Percentiles rank a stretch among this genome's conserved stretches.
These are phyloP conservation scores for Rhodotorula sp. DNA, from an alignment of 1,284 basidiomycete species.

Conservation along the genomic window DNA sequence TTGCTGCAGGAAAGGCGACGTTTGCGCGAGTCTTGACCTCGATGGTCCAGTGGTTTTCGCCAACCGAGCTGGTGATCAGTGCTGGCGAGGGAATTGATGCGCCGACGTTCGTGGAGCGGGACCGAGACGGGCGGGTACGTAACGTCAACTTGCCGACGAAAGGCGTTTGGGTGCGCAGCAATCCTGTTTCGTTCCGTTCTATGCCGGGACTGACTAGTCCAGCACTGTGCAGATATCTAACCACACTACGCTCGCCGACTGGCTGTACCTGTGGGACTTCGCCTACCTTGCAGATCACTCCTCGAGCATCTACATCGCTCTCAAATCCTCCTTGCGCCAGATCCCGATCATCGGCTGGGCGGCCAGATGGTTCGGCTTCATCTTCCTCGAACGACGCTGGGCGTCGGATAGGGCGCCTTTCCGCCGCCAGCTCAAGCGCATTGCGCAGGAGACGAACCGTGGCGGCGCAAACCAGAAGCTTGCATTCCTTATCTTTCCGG, in stretches of 20 bases:
- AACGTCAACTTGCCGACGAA: slow-evolving; percentile 70
- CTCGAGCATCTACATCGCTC: slow-evolving; percentile 74
- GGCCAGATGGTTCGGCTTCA: slow-evolving; percentile 88
- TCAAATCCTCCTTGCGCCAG: slow-evolving; percentile 85
- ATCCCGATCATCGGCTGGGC: slow-evolving; percentile 79
- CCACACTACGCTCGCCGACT: slow-evolving; percentile 38
- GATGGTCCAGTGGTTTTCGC: slow-evolving; percentile 15
- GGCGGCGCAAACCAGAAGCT: slow-evolving; percentile 13
- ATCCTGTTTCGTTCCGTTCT: slow-evolving; percentile 65
- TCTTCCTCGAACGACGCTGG: slow-evolving; percentile 61
- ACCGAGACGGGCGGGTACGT: slow-evolving; percentile 57
- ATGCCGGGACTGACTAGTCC: slow-evolving; percentile 56
- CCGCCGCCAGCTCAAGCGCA: slow-evolving; percentile 18
- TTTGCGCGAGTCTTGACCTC: slow-evolving; percentile 23
- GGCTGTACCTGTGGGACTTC: slow-evolving; percentile 39
- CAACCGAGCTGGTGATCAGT: slow-evolving; percentile 29
- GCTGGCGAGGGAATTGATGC: slow-evolving; percentile 52
- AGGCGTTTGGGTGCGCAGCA: slow-evolving; percentile 50
- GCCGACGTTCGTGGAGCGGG: slow-evolving; percentile 53
- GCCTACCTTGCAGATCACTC: slow-evolving; percentile 38
- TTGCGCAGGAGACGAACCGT: neutral
- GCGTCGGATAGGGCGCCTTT: slow-evolving; percentile 18
- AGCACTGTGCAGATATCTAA: slow-evolving; percentile 23
- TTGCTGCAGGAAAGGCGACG: slow-evolving; percentile 10
- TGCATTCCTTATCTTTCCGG: slow-evolving; percentile 58